Conservation (phyloP, 257 asterid genomes). For the Solanum commersonii region DNA sequence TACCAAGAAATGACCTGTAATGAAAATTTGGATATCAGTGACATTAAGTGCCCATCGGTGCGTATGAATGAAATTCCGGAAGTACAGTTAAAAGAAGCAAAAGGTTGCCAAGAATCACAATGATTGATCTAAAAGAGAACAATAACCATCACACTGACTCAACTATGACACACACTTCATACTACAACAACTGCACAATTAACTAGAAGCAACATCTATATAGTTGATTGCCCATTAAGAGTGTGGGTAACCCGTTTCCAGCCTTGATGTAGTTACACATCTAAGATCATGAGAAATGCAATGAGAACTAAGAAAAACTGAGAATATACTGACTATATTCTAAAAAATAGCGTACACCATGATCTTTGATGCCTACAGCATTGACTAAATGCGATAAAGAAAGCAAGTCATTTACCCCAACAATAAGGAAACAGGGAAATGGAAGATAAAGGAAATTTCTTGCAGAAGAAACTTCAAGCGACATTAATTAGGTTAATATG, state of each 20-base stretch:
- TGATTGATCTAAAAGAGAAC: neutral
- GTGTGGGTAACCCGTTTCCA: neutral
- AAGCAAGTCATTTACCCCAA: neutral
- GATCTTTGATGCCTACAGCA: neutral
- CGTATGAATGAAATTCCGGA: neutral
- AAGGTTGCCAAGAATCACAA: neutral
- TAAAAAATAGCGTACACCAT: too few relatives aligned
- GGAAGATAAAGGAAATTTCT: neutral
- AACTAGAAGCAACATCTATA: neutral
- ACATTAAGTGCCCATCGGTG: neutral
- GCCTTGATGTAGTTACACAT: neutral
- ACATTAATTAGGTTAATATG: neutral
- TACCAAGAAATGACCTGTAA: neutral
- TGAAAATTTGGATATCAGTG: neutral
- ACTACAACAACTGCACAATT: neutral
- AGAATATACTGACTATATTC: neutral
- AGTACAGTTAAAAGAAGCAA: neutral
- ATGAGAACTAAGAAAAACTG: neutral
- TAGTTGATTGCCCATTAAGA: neutral
- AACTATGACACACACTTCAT: neutral
- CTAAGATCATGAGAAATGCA: neutral
- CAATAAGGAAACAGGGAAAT: neutral
- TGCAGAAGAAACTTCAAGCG: neutral
- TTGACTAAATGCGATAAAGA: neutral
- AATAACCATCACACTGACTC: neutral